Evolutionary conservation across 139 green algal genomes (phyloP), one percentile per base, ranked within the genome.

Genomic region (Haematococcus lacustris): DNA sequence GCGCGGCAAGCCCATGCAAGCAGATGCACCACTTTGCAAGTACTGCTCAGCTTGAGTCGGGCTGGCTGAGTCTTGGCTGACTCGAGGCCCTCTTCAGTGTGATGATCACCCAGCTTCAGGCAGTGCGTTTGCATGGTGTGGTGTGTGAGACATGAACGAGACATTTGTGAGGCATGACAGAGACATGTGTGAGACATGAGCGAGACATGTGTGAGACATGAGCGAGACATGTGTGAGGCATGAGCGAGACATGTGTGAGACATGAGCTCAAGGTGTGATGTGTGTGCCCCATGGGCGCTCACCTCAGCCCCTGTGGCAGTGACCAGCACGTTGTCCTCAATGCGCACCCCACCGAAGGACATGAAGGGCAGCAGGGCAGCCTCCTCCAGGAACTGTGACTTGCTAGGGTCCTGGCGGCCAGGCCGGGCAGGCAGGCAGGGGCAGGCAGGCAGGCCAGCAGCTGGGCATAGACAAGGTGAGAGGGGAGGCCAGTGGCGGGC

Each of bases 261-360:
- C 21, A 35, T 4, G 17, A 26, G n/a, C 30, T 23, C 30, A 6
- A 38, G 7, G 3, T 4, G 59, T 39, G 32, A 66, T 28, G 17
- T 66, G 59, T 3, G 30, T 6, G 21, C 28, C 59, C 23, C 30
- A 47, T 38, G 4, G 3, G 28, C 39, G 25, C 65, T 23, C 41
- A 72, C 67, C 67, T 85, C 75, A 3, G 39, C 34, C 3, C 93
- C 92, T 0, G 38, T 39, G 26, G 80, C 77, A 25, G 89, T 95
- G 35, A 97, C 72, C 26, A 98, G 32, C 25, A 97, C 80, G 66
- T 98, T 91, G 71, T 97, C 92, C 71, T 98, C 93, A 1, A 97
- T 69, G 7, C 93, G 76, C 23, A 97, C 91, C 1, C 79, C 79
- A 1, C 74, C 78, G 51, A 73, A 66, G 34, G 6, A 17, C 71